These are phyloP conservation scores for Grosmannia huntii DNA, from an alignment of 2,329 filamentous ascomycete species.

Conservation along the genomic window DNA sequence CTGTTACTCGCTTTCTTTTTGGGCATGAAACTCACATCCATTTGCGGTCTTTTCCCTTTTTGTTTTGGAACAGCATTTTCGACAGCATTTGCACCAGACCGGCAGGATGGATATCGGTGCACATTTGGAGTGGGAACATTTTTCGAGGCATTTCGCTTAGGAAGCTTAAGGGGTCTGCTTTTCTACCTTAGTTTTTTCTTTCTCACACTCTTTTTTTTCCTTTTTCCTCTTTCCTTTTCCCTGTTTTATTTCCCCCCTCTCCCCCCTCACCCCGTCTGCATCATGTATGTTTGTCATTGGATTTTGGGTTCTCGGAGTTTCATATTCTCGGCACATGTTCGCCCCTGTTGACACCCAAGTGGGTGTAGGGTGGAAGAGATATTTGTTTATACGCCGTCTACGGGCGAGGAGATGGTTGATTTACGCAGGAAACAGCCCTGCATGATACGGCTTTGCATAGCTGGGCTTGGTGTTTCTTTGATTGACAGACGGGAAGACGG, in stretches of 20 bases:
- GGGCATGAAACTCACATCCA: background rate
- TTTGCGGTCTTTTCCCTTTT: background rate
- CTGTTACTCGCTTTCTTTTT: background rate
- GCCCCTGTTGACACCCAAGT: background rate
- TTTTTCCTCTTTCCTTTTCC: background rate
- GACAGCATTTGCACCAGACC: conserved; percentile 5
- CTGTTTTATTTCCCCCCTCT: background rate
- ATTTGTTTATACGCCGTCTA: background rate
- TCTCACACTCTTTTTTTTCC: background rate
- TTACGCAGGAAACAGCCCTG: background rate
- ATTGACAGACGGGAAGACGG: background rate
- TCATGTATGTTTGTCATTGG: background rate
- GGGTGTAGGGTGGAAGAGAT: background rate
- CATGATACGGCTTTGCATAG: background rate
- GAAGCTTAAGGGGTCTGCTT: conserved; percentile 1
- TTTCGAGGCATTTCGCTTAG: conserved; percentile 3
- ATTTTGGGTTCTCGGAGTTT: background rate
- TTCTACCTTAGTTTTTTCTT: background rate
- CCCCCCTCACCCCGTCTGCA: background rate
- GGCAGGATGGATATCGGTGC: background rate
- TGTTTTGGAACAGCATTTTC: conserved; percentile 7
- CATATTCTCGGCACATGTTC: background rate
- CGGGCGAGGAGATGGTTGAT: background rate
- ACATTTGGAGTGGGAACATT: conserved; percentile 6
- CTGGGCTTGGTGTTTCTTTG: background rate